Evolutionary conservation across 257 asterid species (phyloP), one percentile per base, ranked within the genome.

Genomic region (Solanum virginianum): DNA sequence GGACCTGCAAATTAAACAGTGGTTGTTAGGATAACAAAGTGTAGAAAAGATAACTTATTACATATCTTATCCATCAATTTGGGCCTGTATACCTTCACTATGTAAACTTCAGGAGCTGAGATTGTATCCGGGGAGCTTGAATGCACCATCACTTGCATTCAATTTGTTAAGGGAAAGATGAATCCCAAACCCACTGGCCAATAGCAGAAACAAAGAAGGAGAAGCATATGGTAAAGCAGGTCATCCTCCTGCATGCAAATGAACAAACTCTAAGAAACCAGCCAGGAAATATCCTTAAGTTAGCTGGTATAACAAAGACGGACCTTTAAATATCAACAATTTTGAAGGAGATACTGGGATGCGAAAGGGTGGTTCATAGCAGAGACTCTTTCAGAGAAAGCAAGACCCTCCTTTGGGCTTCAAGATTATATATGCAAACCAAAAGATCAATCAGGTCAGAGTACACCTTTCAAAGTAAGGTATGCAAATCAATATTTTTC

Each of bases 271-370:
- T 75, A 86, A 88, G 84, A 69, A 62, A 17, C n/a, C 16, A 62
- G 17, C 66, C 36, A 26, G 59, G 80, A 56, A 84, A 63, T 60
- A 91, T 72, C 85, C 41, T 84, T 11, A 81, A 63, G 24, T 81
- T 18, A 88, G 86, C 56, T 75, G 85, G 77, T 53, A 85, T 69
- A 83, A 80, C 87, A 68, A 83, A 79, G 87, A 70, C 66, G 87
- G 88, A 94, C 99, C 98, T 90, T 86, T 96, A 97, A 81, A 86
- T 84, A 85, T 94, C 98, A 83, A 90, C 72, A 80, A 96, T 93
- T 89, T 87, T 89, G 92, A 94, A 94, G 86, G 91, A 92, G 82
- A 92, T 90, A 74, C 87, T 85, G 53, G 91, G 59, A 88, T 92
- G 95, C 89, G 93, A 94, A 85, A 96, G 95, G 85, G 98, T 93